These are phyloP conservation scores for Teunomyces kruisii DNA, from an alignment of 805 yeast species.

Conservation along the genomic window DNA sequence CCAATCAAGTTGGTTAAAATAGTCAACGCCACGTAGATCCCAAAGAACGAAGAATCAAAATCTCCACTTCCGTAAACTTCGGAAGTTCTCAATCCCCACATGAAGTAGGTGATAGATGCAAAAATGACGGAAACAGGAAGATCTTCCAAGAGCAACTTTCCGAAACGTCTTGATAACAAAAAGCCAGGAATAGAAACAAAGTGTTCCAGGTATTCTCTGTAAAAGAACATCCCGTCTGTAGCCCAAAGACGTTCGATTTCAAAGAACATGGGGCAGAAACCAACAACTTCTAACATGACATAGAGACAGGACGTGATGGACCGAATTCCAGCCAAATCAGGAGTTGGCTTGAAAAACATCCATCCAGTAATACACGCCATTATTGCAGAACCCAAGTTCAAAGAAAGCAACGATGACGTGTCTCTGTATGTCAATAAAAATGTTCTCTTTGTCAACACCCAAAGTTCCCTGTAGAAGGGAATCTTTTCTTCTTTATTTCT, in stretches of 20 bases:
- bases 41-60: conserved; percentile 16
- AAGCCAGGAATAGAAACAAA: conserved; percentile 68
- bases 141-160: conserved; percentile 70
- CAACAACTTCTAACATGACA: conserved; percentile 38
- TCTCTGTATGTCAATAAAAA: conserved; percentile 36
- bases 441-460: conserved; percentile 35
- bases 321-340: conserved; percentile 62
- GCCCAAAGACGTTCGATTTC: conserved; percentile 42
- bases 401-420: conserved; percentile 28
- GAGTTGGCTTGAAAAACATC: conserved; percentile 68
- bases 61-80: conserved; percentile 12
- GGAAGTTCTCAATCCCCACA: conserved; percentile 63
- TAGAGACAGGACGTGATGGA: conserved; percentile 45
- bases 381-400: conserved; percentile 41
- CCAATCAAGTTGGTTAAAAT: conserved; percentile 17
- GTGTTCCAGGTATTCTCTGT: conserved; percentile 67
- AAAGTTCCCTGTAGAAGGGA: conserved; percentile 28
- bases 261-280: conserved; percentile 39
- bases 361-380: conserved; percentile 71
- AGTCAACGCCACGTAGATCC: conserved; percentile 19
- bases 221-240: conserved; percentile 35
- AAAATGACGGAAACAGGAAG: conserved; percentile 59
- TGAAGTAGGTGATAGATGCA: conserved; percentile 65
- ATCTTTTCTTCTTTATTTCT: conserved; percentile 19
- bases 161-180: conserved; percentile 60